Evolutionary conservation across 306 rosid genomes (phyloP), one percentile per base, ranked within the genome.

Genomic region (Clitoria ternatea): DNA sequence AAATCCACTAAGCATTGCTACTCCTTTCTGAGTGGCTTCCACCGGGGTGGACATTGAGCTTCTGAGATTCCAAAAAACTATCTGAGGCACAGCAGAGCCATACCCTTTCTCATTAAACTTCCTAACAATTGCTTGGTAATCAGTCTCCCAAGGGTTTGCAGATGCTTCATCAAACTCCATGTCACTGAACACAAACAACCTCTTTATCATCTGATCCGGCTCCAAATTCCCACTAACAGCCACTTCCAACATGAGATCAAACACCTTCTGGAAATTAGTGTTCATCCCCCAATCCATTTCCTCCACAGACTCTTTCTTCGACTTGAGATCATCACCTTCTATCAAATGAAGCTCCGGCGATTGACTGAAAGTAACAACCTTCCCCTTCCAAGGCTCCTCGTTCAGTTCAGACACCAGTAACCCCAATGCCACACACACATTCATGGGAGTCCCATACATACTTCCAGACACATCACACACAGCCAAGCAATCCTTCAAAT

Each of bases 61-160:
- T 48, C 89, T 85, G 69, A 87, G 79, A 57, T 87, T 90, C 93
- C 93, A 90, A 59, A 87, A 89, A 17, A 87, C 86, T n/a, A 89
- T 78, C 84, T 87, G 80, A 22, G 93, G 93, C 59, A 90, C 86
- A 2, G 55, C 76, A 37, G 50, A 29, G 7, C 82, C 87, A 40
- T 80, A 87, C 44, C 91, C 91, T 20, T 74, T 87, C 69, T 84
- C 80, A n/a, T 1, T 36, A 35, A 54, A 89, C 71, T 85, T 87
- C 71, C 84, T 83, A 17, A 27, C 55, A 36, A 90, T 85, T 9
- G 79, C 88, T 57, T 82, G 78, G 43, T 90, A 90, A 40, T 90
- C 91, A 0, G 93, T 87, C 77, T 90, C 96, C 96, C 92, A 90
- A 11, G 52, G 2, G 8, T 80, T 79, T 0, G 0, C 0, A 0